Percentiles rank a stretch among this genome's conserved stretches.
These are phyloP conservation scores for Solanum commersonii DNA, from an alignment of 257 asterid species.

Conservation along the genomic window DNA sequence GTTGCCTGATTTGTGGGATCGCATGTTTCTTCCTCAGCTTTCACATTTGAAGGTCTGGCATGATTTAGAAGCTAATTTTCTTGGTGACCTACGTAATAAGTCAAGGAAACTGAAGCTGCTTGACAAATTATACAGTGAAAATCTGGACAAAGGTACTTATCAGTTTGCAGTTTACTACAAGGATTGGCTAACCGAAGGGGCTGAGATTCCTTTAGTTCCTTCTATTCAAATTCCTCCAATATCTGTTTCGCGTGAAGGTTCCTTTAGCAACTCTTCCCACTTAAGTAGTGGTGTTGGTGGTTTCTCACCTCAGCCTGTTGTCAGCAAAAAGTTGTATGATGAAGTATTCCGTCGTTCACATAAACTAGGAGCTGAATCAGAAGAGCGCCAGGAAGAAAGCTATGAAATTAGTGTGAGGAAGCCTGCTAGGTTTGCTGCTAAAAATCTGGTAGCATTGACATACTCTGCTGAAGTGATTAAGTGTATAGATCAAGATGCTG, in stretches of 20 bases:
- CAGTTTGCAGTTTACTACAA: conserved; percentile 62
- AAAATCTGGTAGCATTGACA: conserved; percentile 33
- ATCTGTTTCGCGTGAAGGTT: conserved; percentile 21
- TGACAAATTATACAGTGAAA: conserved; percentile 35
- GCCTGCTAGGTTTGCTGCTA: conserved; percentile 31
- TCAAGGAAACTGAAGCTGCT: conserved; percentile 28
- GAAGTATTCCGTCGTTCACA: conserved; percentile 39
- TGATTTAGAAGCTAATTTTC: conserved; percentile 24
- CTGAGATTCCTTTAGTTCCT: conserved; percentile 49
- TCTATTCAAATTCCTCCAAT: conserved; percentile 34
- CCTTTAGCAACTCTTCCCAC: conserved; percentile 13
- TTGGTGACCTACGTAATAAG: conserved; percentile 18
- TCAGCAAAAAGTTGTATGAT: conserved; percentile 56
- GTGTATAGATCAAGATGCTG: conserved; percentile 11
- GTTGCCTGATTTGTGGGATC: conserved; percentile 68
- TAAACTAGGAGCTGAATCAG: conserved; percentile 19
- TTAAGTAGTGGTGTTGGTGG: conserved; percentile 32
- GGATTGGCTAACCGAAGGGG: conserved; percentile 66
- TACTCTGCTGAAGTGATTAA: conserved; percentile 20
- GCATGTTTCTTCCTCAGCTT: conserved; percentile 47
- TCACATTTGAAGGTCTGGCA: conserved; percentile 56
- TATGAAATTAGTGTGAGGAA: conserved; percentile 27
- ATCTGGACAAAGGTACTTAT: conserved; percentile 53
- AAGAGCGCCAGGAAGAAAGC: conserved; percentile 26
- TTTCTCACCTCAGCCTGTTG: conserved; percentile 41